Evolutionary conservation across 495 filamentous ascomycete species (phyloP), one percentile per base, ranked within the genome.

Genomic region (Eremomyces bilateralis): DNA sequence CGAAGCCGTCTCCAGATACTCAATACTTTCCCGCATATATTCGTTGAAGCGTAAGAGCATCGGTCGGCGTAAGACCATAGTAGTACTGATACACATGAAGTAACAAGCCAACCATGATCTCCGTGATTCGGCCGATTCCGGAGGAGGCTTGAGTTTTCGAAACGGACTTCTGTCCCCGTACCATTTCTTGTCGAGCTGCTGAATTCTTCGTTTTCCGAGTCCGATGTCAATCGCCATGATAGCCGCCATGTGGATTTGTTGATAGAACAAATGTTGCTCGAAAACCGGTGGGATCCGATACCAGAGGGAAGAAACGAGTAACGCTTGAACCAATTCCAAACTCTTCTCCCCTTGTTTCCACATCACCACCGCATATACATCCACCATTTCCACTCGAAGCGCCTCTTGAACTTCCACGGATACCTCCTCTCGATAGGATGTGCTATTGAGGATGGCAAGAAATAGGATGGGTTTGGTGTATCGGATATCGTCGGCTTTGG

Each of bases 251-350:
- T 93, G 79, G 18, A 80, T 71, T 35, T 90, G 60, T 53, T 85
- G 79, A 51, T 90, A 90, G 48, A 85, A 92, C 46, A 88, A 90
- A 42, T 88, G 63, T 53, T 93, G 79, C 38, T 91, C 81, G 32
- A 72, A 76, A 36, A 74, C 63, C 35, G 84, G 75, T 1, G 83
- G 81, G 13, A 80, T 77, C 42, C 67, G 73, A 44, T 93, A 93
- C 78, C 80, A 92, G 17, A 76, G 62, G 12, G 68, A 67, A 18
- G 61, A 58, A 15, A 92, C 24, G 15, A 80, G 59, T 8, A 94
- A 51, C 1, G 80, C 69, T 56, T 95, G 84, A 8, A 92, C 67
- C 1, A 95, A 54, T 45, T 95, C 85, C 8, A 95, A 55, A 4
- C 67, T 76, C 56, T 93, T 95, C 35, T 81, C 73, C 10, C 77